Evolutionary conservation across 306 rosid genomes (phyloP).

Genomic region (Corylus avellana): DNA sequence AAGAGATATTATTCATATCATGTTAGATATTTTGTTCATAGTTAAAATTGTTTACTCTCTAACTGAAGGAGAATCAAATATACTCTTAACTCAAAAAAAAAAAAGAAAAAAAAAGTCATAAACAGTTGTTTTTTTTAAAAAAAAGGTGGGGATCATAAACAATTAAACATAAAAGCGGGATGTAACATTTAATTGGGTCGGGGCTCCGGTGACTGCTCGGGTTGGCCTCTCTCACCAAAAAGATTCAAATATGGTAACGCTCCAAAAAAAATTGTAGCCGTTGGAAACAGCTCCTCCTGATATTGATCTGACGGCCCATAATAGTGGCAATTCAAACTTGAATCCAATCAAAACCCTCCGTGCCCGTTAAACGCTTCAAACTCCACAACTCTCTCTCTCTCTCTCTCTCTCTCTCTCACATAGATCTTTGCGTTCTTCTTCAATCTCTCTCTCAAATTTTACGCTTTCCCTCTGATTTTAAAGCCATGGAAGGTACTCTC

Average conservation of each 20-base stretch:
- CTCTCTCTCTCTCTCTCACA: slow-evolving; percentile 8
- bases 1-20: too few relatives aligned
- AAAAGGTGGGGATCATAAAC: too few relatives aligned
- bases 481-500: slow-evolving; percentile 55
- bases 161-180: too few relatives aligned
- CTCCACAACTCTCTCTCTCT: slow-evolving; percentile 1
- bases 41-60: too few relatives aligned
- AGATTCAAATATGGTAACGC: not conserved
- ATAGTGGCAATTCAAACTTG: slow-evolving; percentile 47
- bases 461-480: slow-evolving; percentile 1
- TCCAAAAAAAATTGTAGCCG: slow-evolving; percentile 47
- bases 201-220: not conserved
- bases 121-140: too few relatives aligned
- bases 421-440: not conserved
- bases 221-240: not conserved
- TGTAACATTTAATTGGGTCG: too few relatives aligned
- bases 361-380: slow-evolving; percentile 20
- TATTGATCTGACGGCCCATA: slow-evolving; percentile 26
- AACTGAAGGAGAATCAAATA: too few relatives aligned
- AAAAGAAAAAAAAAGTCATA: too few relatives aligned
- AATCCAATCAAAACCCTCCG: slow-evolving; percentile 32
- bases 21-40: too few relatives aligned
- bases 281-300: slow-evolving; percentile 29
- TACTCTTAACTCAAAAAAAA: too few relatives aligned
- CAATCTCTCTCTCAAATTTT: slow-evolving; percentile 26